Conservation (phyloP, 2,329 filamentous ascomycete species). For the Didymellaceae sp. region DNA sequence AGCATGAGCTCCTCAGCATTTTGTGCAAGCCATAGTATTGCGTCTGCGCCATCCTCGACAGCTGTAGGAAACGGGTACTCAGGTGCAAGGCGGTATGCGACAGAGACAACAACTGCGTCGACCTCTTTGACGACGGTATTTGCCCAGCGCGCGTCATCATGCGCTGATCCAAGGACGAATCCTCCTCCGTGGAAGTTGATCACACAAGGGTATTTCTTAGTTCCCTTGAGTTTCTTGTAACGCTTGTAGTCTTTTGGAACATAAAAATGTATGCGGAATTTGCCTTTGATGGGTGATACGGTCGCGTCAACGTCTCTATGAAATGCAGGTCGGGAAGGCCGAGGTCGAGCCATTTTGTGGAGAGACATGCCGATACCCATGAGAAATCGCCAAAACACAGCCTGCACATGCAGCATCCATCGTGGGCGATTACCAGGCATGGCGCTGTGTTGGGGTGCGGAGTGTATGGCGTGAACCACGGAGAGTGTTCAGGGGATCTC, state of each 20-base stretch:
- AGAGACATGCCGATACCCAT: conserved; percentile 74
- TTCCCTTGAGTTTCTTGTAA: conserved; percentile 50
- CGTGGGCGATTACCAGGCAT: conserved; percentile 53
- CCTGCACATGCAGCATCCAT: conserved; percentile 68
- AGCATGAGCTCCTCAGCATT: conserved; percentile 64
- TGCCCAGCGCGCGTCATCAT: conserved; percentile 68
- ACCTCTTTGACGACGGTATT: conserved; percentile 62
- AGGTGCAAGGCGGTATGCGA: conserved; percentile 67
- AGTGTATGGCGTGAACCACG: neutral
- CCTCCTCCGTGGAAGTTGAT: conserved; percentile 71
- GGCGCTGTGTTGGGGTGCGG: neutral
- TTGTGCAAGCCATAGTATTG: conserved; percentile 63
- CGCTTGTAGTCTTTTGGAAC: conserved; percentile 59
- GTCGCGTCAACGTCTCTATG: conserved; percentile 61
- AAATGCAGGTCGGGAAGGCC: conserved; percentile 67
- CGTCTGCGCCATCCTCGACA: conserved; percentile 69
- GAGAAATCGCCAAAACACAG: conserved; percentile 69
- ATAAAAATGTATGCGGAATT: conserved; percentile 66
- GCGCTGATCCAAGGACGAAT: conserved; percentile 65
- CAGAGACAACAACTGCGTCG: conserved; percentile 65
- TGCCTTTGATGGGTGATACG: conserved; percentile 53
- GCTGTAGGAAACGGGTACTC: conserved; percentile 68
- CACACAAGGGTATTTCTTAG: conserved; percentile 61
- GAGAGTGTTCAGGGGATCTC: neutral
- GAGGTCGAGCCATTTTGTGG: conserved; percentile 66